phyloP scores from a whole-genome alignment of 2,329 filamentous ascomycete species.

The Celoporthe dispersa region DNA sequence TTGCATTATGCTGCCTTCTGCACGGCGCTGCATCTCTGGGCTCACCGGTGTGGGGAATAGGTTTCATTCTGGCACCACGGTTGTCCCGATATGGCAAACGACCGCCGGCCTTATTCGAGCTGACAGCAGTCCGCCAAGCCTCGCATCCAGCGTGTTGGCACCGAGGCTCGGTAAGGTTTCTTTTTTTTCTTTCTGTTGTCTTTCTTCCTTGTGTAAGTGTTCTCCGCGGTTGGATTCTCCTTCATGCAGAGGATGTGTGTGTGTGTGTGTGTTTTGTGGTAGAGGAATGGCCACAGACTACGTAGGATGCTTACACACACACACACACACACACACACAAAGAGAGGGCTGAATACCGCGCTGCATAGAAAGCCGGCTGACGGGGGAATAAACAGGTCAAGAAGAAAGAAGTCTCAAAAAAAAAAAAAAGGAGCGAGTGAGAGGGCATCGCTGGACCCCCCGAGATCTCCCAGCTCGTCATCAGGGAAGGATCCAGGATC shows the following conservation, averaged over 20 bases:
- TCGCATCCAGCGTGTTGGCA: not conserved
- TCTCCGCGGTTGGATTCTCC: no score
- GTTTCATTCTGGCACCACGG: constrained; percentile 26
- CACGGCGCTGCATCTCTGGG: constrained; percentile 9
- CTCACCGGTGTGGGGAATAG: constrained; percentile 29
- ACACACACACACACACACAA: no score
- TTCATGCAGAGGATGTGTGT: no score
- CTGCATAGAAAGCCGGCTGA: not conserved
- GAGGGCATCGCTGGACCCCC: not conserved
- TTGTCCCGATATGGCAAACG: not conserved
- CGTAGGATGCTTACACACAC: not conserved
- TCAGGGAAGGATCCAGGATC: constrained; percentile 15
- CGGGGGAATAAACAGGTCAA: not conserved
- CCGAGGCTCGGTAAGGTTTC: not conserved
- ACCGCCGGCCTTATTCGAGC: not conserved
- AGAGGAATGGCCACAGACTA: not conserved
- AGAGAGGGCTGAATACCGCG: not conserved
- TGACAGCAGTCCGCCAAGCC: constrained; percentile 1
- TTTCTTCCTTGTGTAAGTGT: no score
- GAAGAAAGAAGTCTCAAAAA: not conserved
- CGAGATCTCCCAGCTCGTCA: not conserved
- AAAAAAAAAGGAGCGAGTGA: not conserved
- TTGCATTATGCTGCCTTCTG: constrained; percentile 15
- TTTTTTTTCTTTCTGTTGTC: not conserved
- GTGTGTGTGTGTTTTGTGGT: no score